phyloP scores from a whole-genome alignment of 2,329 filamentous ascomycete species.

The Dichotomopilus funicola region DNA sequence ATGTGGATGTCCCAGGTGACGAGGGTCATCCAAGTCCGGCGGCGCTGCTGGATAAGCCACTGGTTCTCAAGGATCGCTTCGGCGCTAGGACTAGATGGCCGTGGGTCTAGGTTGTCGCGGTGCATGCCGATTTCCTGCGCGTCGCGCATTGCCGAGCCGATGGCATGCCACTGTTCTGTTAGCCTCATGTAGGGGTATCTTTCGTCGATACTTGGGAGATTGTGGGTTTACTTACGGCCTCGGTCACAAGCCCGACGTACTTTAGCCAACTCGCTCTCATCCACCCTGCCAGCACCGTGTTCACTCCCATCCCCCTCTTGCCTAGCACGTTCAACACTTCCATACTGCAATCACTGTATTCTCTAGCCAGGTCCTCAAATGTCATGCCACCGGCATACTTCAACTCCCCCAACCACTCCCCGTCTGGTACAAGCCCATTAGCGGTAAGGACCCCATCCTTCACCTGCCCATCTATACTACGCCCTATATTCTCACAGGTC shows the following conservation, averaged over 20 bases:
- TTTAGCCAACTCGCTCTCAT: constrained; percentile 51
- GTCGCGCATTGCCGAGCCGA: constrained; percentile 52
- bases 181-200: constrained; percentile 1
- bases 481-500: too few relatives aligned
- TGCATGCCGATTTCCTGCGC: constrained; percentile 58
- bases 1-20: constrained; percentile 50
- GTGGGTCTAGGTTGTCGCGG: constrained; percentile 45
- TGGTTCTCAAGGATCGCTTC: constrained; percentile 49
- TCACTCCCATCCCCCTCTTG: constrained; percentile 49
- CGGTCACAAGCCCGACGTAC: constrained; percentile 52
- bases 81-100: constrained; percentile 37
- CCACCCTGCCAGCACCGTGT: constrained; percentile 53
- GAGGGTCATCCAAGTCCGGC: constrained; percentile 51
- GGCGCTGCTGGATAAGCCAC: constrained; percentile 51
- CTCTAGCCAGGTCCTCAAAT: constrained; percentile 53
- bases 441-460: too few relatives aligned
- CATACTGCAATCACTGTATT: constrained; percentile 54
- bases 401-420: constrained; percentile 41
- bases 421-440: background rate
- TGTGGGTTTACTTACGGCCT: constrained; percentile 38
- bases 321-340: constrained; percentile 49
- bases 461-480: too few relatives aligned
- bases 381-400: constrained; percentile 55
- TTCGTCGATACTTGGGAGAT: too few relatives aligned
- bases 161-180: constrained; percentile 44